Base-by-base conservation (phyloP, 768 basidiomycete genomes). In the Tricholoma matsutake region DNA sequence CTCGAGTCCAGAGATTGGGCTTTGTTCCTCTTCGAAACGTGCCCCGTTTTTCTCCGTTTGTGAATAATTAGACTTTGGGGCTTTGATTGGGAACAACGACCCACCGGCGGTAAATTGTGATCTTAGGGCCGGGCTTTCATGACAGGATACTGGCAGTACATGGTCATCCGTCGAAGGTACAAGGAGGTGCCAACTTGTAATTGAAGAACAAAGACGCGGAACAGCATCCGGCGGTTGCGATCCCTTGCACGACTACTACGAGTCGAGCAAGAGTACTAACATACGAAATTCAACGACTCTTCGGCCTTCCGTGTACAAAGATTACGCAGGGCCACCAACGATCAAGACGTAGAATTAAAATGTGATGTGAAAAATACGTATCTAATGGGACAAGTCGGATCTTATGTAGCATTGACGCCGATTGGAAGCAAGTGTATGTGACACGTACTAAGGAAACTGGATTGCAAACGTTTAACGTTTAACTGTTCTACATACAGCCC, bases 401-500 rank as follows among this genome's bases (percentile, higher is more conserved):
- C n/a, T 34, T 20, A 43, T 43, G 6, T 43, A 52, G 34, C 49
- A 13, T 34, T 16, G 47, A 47, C 49, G 32, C 52, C 49, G 25
- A 60, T 32, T 51, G 39, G 56, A 59, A 56, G 51, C 54, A 39
- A 39, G 37, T 39, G 14, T 16, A 16, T 16, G 37, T 37, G 22
- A 25, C 22, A 25, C 22, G 22, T 25, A 25, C 22, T 25, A 25
- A 25, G 22, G 1, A 25, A 25, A 25, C 22, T 25, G 22, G 2
- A 25, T 25, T 25, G 22, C 22, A 25, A 25, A 25, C 22, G 22
- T 25, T 25, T 25, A 25, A 11, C 13, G 35, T 4, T 13, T 65
- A 60, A 60, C 56, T 62, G 56, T 61, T 34, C 39, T 65, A 63
- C 60, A 67, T 61, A 63, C 61, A 32, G 45, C 58, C 63, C 58